These are phyloP conservation scores for Ganoderma sinense DNA, from an alignment of 1,284 basidiomycete genomes.

Conservation along the genomic window DNA sequence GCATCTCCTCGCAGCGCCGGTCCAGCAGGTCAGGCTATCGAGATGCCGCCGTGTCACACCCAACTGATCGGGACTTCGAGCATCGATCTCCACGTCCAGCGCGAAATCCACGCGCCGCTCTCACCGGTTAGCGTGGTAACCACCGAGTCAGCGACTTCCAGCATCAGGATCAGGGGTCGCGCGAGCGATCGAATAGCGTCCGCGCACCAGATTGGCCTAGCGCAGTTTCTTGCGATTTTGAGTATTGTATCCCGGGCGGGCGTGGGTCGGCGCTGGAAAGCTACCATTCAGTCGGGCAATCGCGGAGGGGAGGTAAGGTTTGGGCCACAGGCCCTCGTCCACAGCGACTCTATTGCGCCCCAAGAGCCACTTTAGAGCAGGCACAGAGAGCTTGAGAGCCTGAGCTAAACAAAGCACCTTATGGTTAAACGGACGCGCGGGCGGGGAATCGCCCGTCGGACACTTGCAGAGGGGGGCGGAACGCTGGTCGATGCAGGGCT, in stretches of 20 bases:
- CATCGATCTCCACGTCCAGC: conserved; percentile 1
- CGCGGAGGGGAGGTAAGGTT: neutral
- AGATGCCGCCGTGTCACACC: conserved; percentile 4
- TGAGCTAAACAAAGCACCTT: neutral
- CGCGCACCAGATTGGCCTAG: neutral
- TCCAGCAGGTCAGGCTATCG: neutral
- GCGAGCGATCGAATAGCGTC: neutral
- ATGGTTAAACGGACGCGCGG: conserved; percentile 1
- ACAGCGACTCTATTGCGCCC: neutral
- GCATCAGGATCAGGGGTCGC: neutral
- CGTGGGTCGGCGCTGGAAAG: conserved; percentile 11
- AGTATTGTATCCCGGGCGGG: neutral
- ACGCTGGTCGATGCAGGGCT: neutral
- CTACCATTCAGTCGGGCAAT: conserved; percentile 19
- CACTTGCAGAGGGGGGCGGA: neutral
- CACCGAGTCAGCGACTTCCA: neutral
- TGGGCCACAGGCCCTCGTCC: neutral
- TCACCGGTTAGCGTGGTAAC: neutral
- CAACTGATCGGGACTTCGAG: conserved; percentile 16
- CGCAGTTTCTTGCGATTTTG: neutral
- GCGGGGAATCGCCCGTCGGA: neutral
- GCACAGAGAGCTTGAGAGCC: neutral
- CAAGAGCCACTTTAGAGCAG: neutral
- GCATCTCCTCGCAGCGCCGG: neutral
- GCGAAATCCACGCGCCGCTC: neutral